phyloP scores from a whole-genome alignment of 2,329 filamentous ascomycete species.

The Arthrobotrys iridis region DNA sequence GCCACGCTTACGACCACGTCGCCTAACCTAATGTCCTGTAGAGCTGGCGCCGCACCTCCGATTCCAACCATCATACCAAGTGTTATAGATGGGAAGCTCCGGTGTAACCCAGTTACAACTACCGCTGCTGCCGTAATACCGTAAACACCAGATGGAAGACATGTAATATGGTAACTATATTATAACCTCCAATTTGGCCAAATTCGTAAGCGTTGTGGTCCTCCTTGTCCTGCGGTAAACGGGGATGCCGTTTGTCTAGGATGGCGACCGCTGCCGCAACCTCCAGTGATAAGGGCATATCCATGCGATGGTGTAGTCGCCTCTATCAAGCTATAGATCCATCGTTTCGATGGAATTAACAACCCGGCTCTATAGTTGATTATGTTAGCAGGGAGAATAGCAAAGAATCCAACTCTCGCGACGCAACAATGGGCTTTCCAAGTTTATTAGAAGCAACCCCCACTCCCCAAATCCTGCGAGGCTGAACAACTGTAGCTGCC shows the following conservation, averaged over 20 bases:
- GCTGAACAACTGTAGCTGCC: no score
- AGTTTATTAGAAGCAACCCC: no score
- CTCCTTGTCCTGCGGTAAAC: not conserved
- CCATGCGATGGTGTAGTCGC: not conserved
- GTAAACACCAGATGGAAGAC: not conserved
- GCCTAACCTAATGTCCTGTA: not conserved
- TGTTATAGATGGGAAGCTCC: not conserved
- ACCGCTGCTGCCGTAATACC: not conserved
- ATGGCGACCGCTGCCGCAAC: slow-evolving; percentile 46
- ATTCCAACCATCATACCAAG: slow-evolving; percentile 13
- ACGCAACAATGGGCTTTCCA: no score
- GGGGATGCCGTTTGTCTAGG: slow-evolving; percentile 30
- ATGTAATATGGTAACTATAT: slow-evolving; percentile 2
- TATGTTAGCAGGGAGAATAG: no score
- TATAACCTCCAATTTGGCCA: not conserved
- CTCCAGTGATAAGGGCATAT: slow-evolving; percentile 48
- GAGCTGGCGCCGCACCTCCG: not conserved
- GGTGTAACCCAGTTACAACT: not conserved
- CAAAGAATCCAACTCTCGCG: no score
- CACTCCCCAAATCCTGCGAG: no score
- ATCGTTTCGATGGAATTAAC: no score
- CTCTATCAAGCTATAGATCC: not conserved
- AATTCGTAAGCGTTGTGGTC: slow-evolving; percentile 6
- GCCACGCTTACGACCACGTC: slow-evolving; percentile 6
- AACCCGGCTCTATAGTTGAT: no score